phyloP scores from a whole-genome alignment of 1,284 basidiomycete species.

The Rhodotorula sp. region DNA sequence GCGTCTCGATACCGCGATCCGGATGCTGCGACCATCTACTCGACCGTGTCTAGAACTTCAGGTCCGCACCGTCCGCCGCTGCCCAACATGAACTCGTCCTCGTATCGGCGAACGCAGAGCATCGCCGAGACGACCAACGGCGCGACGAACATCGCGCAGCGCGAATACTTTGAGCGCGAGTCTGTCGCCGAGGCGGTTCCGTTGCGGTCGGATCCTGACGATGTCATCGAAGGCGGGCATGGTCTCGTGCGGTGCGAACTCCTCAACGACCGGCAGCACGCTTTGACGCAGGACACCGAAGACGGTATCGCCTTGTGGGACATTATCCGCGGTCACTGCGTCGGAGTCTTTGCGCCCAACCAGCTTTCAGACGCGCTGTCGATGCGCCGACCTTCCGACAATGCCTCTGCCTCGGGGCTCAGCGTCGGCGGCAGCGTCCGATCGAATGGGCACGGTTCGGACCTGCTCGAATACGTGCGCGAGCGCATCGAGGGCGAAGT shows the following conservation, averaged over 20 bases:
- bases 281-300: conserved; percentile 80
- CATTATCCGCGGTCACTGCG: conserved; percentile 72
- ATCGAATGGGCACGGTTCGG: conserved; percentile 9
- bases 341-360: conserved; percentile 65
- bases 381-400: conserved; percentile 19
- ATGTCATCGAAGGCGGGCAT: conserved; percentile 69
- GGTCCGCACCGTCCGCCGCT: conserved; percentile 8
- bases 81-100: conserved; percentile 15
- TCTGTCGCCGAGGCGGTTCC: conserved; percentile 76
- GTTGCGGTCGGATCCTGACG: conserved; percentile 61
- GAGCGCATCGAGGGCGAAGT: conserved; percentile 91
- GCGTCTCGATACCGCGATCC: conserved; percentile 57
- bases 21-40: conserved; percentile 78
- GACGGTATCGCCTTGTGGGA: conserved; percentile 90
- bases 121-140: conserved; percentile 16
- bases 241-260: conserved; percentile 73
- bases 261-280: conserved; percentile 88
- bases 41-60: conserved; percentile 59
- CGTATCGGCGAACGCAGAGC: conserved; percentile 18
- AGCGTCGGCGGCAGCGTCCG: conserved; percentile 1
- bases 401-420: background rate
- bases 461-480: conserved; percentile 80
- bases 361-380: conserved; percentile 57
- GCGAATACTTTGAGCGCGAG: conserved; percentile 73
- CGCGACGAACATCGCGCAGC: conserved; percentile 50